Conservation (phyloP, 2,329 filamentous ascomycete species). For the Bisporella sp. region DNA sequence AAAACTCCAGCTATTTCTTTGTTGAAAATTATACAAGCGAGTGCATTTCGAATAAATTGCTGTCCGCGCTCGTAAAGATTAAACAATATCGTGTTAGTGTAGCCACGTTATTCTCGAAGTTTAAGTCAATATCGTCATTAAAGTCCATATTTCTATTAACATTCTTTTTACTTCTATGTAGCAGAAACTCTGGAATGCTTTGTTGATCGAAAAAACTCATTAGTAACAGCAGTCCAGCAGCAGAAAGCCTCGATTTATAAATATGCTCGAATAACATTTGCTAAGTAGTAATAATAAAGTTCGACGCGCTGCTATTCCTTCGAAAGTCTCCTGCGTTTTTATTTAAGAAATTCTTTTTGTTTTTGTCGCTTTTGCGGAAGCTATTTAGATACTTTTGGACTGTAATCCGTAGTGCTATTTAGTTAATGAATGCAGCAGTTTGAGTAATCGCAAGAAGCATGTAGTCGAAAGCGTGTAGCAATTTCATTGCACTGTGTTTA, state of each 20-base stretch:
- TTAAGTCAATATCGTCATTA: neutral
- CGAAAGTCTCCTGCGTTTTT: conserved; percentile 26
- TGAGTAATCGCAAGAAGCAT: conserved; percentile 25
- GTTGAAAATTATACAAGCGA: conserved; percentile 13
- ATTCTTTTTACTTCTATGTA: neutral
- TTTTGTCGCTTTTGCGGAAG: conserved; percentile 28
- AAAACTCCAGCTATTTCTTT: conserved; percentile 12
- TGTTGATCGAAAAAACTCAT: conserved; percentile 18
- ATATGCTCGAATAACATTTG: conserved; percentile 33
- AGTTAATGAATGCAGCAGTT: conserved; percentile 21
- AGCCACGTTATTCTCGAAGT: neutral
- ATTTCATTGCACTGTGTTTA: conserved; percentile 5
- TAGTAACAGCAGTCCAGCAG: conserved; percentile 14
- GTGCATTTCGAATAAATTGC: conserved; percentile 12
- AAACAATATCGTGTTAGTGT: conserved; percentile 21
- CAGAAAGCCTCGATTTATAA: conserved; percentile 10
- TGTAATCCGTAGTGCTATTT: conserved; percentile 20
- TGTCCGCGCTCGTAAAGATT: conserved; percentile 13
- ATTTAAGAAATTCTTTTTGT: conserved; percentile 23
- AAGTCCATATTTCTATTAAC: neutral
- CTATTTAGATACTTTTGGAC: conserved; percentile 32
- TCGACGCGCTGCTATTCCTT: conserved; percentile 25
- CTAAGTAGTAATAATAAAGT: conserved; percentile 32
- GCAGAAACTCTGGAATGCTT: conserved; percentile 15
- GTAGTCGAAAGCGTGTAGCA: conserved; percentile 17